These are phyloP conservation scores for Euphorbia celastroides DNA, from an alignment of 441 rosid genomes.

Conservation along the genomic window DNA sequence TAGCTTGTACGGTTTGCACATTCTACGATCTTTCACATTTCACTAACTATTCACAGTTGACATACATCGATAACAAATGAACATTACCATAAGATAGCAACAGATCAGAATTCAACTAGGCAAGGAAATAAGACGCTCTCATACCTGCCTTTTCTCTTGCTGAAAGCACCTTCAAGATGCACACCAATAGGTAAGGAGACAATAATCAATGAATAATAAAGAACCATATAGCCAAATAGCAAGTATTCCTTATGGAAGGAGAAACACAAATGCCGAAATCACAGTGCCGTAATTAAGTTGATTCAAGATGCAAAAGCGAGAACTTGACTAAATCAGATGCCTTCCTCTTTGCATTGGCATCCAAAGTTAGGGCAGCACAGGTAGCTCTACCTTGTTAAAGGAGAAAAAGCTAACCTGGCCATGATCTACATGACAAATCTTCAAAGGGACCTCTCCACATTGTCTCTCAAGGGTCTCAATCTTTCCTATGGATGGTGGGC, in stretches of 20 bases:
- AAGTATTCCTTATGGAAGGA: too few relatives aligned
- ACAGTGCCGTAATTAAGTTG: background rate
- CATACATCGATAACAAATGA: too few relatives aligned
- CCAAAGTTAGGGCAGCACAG: conserved; percentile 43
- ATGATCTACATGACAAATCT: conserved; percentile 52
- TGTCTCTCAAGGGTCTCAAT: conserved; percentile 44
- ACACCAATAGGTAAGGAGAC: background rate
- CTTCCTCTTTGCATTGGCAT: background rate
- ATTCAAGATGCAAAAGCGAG: background rate
- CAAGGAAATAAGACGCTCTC: background rate
- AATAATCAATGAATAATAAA: too few relatives aligned
- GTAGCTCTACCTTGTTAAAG: conserved; percentile 40
- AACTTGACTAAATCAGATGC: background rate
- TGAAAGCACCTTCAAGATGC: background rate
- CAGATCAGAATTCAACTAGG: too few relatives aligned
- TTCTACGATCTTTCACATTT: too few relatives aligned
- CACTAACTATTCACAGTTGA: too few relatives aligned
- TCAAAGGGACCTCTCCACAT: conserved; percentile 35
- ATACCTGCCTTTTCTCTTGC: background rate
- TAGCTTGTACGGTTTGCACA: too few relatives aligned
- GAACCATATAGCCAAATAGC: too few relatives aligned
- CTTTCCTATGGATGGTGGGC: conserved; percentile 50
- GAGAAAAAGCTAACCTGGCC: conserved; percentile 71
- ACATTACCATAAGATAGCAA: too few relatives aligned
- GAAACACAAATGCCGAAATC: background rate